Base-by-base conservation (phyloP, 1,139 yeast genomes). In the Protomyces pachydermus region DNA sequence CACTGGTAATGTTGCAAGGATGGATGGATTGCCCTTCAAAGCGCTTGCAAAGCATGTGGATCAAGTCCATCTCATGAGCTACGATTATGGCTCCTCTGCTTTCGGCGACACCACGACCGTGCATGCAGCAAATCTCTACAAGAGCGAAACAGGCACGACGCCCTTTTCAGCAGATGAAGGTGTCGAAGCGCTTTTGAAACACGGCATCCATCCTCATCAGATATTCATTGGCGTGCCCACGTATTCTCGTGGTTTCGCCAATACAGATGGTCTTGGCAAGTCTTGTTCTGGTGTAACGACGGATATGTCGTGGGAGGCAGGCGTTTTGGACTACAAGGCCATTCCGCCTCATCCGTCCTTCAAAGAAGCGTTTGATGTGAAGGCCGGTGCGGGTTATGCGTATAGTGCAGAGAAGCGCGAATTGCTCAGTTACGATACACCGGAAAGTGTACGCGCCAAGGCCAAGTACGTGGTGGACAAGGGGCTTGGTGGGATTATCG, bases 51-150 rank as follows among this genome's bases (percentile, higher is more conserved):
- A 73, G 38, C 80, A 80, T 69, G 71, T 91, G 45, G 76, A 83
- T 32, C 82, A 82, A 68, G 91, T 91, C 87, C 91, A 91, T 73
- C 74, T 91, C 68, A 91, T 91, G 98, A 84, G 93, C 55, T 91
- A 91, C 73, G 98, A 91, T 73, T 88, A 83, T 70, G 78, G 84
- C 4, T 25, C 35, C 14, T 97, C 97, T 0, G 78, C 81, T 1
- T 91, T 97, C 97, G 84, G 91, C 1, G 69, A 73, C 0, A 70
- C 66, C 9, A 81, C 86, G 0, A 28, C 54, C 9, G 86, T 82
- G 1, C 86, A 82, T 71, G 97, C 89, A 68, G 83, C 95, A 6
- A 90, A 89, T 69, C 76, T 91, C 57, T 86, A 79, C 70, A 42
- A 42, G 25, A 18, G 48, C 25, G 12, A 42, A 20, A n/a, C 34